phyloP scores from a whole-genome alignment of 768 basidiomycete species.

The Leucosporidium creatinivorum region DNA sequence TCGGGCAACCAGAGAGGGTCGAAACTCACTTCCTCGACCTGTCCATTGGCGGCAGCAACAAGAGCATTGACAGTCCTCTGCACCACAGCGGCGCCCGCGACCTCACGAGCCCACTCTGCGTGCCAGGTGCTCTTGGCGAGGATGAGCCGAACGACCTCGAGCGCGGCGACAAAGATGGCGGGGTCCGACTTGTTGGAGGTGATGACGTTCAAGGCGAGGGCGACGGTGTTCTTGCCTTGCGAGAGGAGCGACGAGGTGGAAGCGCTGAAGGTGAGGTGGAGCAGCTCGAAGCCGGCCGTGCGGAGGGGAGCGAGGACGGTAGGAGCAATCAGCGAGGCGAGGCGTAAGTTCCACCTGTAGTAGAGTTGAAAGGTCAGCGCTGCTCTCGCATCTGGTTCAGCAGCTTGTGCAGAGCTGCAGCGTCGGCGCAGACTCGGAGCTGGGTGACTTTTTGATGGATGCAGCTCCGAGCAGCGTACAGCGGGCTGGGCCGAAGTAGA shows the following conservation, averaged over 20 bases:
- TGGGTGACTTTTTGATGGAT: not conserved
- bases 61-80: slow-evolving; percentile 19
- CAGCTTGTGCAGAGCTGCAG: not conserved
- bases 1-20: too few species aligned
- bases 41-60: slow-evolving; percentile 10
- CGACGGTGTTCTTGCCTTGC: slow-evolving; percentile 11
- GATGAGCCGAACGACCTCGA: slow-evolving; percentile 14
- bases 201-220: slow-evolving; percentile 7
- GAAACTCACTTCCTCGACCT: slow-evolving; percentile 1
- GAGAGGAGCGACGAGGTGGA: slow-evolving; percentile 18
- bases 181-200: slow-evolving; percentile 10
- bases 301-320: slow-evolving; percentile 16
- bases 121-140: slow-evolving; percentile 23
- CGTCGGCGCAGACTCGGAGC: not conserved
- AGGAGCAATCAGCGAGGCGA: slow-evolving; percentile 14
- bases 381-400: not conserved
- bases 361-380: not conserved
- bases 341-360: slow-evolving; percentile 28
- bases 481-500: too few species aligned
- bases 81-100: slow-evolving; percentile 24
- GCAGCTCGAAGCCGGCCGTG: slow-evolving; percentile 21
- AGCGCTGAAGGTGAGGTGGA: slow-evolving; percentile 13
- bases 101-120: slow-evolving; percentile 31
- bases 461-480: not conserved
- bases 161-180: slow-evolving; percentile 16